Evolutionary conservation across 768 basidiomycete species (phyloP).

Genomic region (Naganishia antarctica): DNA sequence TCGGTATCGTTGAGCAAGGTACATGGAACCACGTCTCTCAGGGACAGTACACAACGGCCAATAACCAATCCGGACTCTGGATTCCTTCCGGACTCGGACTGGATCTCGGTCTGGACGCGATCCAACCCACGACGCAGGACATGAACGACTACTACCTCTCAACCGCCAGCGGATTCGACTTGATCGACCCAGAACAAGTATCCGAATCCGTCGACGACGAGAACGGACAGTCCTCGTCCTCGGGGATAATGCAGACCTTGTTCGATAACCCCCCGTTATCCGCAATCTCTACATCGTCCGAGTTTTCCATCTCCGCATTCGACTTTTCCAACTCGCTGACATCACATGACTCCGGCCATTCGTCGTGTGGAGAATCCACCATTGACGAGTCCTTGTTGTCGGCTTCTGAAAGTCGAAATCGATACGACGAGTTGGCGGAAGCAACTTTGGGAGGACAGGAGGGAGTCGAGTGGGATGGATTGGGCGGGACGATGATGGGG

Average conservation of each 20-base stretch:
- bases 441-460: too few relatives aligned
- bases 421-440: not conserved
- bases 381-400: too few relatives aligned
- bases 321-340: not conserved
- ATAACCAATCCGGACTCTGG: not conserved
- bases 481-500: too few relatives aligned
- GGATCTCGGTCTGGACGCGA: not conserved
- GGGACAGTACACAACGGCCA: not conserved
- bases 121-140: not conserved
- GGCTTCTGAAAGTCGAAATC: not conserved
- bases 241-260: constrained; percentile 19
- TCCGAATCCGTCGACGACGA: not conserved
- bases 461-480: too few relatives aligned
- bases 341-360: not conserved
- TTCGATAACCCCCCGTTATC: constrained; percentile 9
- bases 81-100: constrained; percentile 11
- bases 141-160: not conserved
- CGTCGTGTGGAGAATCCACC: too few relatives aligned
- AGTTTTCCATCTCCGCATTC: not conserved
- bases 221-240: too few relatives aligned
- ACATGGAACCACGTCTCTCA: not conserved
- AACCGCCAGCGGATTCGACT: not conserved
- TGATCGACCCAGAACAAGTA: too few relatives aligned
- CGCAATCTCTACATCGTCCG: not conserved
- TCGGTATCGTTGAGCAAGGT: not conserved